Conservation (phyloP, 1,284 basidiomycete genomes). For the Cryptococcus sp. region DNA sequence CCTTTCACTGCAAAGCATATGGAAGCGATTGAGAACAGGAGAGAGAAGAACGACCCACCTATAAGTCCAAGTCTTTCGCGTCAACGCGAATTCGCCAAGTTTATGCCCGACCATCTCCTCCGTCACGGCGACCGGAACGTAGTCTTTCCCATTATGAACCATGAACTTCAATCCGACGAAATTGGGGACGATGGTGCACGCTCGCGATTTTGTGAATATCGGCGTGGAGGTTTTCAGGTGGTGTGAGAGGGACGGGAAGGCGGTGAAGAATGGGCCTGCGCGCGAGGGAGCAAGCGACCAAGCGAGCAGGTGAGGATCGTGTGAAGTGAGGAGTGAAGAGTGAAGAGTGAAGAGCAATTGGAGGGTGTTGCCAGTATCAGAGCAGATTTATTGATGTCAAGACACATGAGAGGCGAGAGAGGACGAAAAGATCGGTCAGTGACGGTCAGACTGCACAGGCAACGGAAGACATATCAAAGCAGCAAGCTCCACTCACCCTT, state of each 20-base stretch:
- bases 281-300: neutral
- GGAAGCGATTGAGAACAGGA: too few relatives aligned
- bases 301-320: neutral
- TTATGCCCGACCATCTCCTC: conserved; percentile 99
- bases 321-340: conserved; percentile 12
- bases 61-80: conserved; percentile 63
- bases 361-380: too few relatives aligned
- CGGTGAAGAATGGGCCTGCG: conserved; percentile 89
- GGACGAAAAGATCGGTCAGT: neutral
- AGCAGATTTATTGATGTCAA: too few relatives aligned
- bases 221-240: conserved; percentile 79
- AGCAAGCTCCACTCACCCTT: conserved; percentile 48
- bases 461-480: neutral
- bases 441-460: too few relatives aligned
- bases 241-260: conserved; percentile 86
- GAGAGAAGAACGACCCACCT: conserved; percentile 33
- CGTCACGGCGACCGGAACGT: conserved; percentile 79
- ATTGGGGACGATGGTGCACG: conserved; percentile 91
- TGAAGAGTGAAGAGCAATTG: too few relatives aligned
- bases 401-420: neutral
- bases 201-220: conserved; percentile 84
- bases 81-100: conserved; percentile 90
- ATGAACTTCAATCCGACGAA: conserved; percentile 88
- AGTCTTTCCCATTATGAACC: conserved; percentile 94
- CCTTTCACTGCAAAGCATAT: neutral